Evolutionary conservation across 768 basidiomycete species (phyloP).

Genomic region (Lactifluus pinguis): DNA sequence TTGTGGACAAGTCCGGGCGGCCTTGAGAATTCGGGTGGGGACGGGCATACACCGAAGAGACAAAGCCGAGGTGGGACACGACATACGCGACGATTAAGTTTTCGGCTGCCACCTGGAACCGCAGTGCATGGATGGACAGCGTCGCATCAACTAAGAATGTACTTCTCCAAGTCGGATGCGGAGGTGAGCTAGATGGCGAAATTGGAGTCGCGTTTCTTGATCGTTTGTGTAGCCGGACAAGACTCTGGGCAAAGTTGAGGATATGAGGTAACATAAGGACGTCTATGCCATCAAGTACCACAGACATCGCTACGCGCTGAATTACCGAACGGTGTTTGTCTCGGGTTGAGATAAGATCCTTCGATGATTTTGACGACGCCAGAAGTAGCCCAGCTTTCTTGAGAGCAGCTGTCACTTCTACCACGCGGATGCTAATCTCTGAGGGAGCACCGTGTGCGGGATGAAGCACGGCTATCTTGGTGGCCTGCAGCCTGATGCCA

Average conservation of each 20-base stretch:
- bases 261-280: constrained; percentile 19
- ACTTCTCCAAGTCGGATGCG: neutral
- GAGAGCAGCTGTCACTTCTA: constrained; percentile 1
- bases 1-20: constrained; percentile 34
- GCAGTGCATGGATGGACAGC: constrained; percentile 35
- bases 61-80: constrained; percentile 31
- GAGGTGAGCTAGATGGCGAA: neutral
- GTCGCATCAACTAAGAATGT: constrained; percentile 31
- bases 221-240: constrained; percentile 8
- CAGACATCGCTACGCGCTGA: constrained; percentile 12
- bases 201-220: neutral
- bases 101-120: constrained; percentile 58
- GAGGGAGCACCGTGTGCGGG: constrained; percentile 12
- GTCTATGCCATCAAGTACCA: constrained; percentile 10
- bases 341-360: constrained; percentile 3
- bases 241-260: constrained; percentile 14
- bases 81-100: constrained; percentile 59
- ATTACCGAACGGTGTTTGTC: constrained; percentile 11
- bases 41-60: constrained; percentile 25
- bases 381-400: constrained; percentile 7
- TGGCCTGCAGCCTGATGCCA: neutral
- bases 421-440: neutral
- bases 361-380: constrained; percentile 9
- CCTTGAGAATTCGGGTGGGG: constrained; percentile 23
- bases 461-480: constrained; percentile 10